A percentile compares a stretch with the other conserved stretches of the same genome.
Conservation (phyloP, 1,284 basidiomycete species). For the Irpex sp. region DNA sequence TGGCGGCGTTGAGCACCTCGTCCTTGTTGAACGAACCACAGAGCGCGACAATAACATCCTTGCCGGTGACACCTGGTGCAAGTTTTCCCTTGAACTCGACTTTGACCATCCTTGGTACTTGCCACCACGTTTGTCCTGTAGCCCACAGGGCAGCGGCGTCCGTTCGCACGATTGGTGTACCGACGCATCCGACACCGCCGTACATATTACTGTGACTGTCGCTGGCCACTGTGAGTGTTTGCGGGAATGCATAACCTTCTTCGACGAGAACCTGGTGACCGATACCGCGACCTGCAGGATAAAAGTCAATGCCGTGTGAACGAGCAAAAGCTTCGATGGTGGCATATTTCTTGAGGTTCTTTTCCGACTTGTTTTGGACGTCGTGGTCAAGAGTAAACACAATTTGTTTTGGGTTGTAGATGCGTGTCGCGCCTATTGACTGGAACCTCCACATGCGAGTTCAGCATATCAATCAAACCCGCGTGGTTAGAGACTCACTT, state of each 20-base stretch:
- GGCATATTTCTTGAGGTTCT: slow-evolving; percentile 92
- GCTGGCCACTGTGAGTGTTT: slow-evolving; percentile 90
- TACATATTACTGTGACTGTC: slow-evolving; percentile 99
- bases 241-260: slow-evolving; percentile 93
- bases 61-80: slow-evolving; percentile 89
- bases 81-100: slow-evolving; percentile 87
- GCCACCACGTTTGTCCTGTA: slow-evolving; percentile 99
- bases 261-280: slow-evolving; percentile 95
- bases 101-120: slow-evolving; percentile 94
- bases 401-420: slow-evolving; percentile 79
- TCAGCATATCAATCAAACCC: too few species aligned
- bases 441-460: slow-evolving; percentile 63
- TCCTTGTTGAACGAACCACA: slow-evolving; percentile 97
- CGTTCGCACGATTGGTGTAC: slow-evolving; percentile 93
- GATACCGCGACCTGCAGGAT: slow-evolving; percentile 97
- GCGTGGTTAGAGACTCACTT: slow-evolving; percentile 52
- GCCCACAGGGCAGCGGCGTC: slow-evolving; percentile 97
- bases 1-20: slow-evolving; percentile 96
- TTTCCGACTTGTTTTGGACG: slow-evolving; percentile 93
- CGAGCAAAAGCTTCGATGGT: slow-evolving; percentile 91
- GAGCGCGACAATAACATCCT: slow-evolving; percentile 97
- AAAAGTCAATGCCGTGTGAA: slow-evolving; percentile 87
- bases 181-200: slow-evolving; percentile 94
- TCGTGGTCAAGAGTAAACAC: slow-evolving; percentile 99
- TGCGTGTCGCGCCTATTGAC: slow-evolving; percentile 86